Evolutionary conservation across 192 early-diverging fungal species (phyloP).

Genomic region (Podochytrium sp.): DNA sequence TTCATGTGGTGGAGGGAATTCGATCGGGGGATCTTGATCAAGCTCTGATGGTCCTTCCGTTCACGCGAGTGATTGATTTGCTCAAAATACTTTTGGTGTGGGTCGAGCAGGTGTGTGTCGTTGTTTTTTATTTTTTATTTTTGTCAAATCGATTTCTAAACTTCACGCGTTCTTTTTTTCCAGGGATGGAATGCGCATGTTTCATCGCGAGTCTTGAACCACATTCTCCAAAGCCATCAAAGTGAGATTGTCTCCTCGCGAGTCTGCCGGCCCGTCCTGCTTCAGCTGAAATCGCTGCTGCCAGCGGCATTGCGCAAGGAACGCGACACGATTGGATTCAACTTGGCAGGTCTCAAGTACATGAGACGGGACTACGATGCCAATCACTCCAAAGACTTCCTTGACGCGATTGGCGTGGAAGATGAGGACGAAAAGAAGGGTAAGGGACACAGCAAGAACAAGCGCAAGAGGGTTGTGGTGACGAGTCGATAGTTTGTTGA

Average conservation of each 20-base stretch:
- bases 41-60: constrained; percentile 87
- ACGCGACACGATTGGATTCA: constrained; percentile 86
- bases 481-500: constrained; percentile 10
- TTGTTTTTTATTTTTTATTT: constrained; percentile 9
- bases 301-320: constrained; percentile 68
- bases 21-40: constrained; percentile 87
- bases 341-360: constrained; percentile 79
- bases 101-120: constrained; percentile 69
- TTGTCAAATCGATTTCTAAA: no score
- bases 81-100: constrained; percentile 79
- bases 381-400: constrained; percentile 35
- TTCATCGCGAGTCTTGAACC: constrained; percentile 82
- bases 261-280: constrained; percentile 74
- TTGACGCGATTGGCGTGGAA: constrained; percentile 24
- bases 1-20: constrained; percentile 76
- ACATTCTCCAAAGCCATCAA: constrained; percentile 86
- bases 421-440: constrained; percentile 23
- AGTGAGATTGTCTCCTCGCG: constrained; percentile 85
- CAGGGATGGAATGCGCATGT: constrained; percentile 78
- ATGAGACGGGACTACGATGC: constrained; percentile 79
- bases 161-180: not conserved
- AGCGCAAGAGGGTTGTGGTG: constrained; percentile 28
- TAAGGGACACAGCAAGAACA: constrained; percentile 31
- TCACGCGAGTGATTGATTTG: constrained; percentile 76
- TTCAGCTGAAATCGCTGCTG: constrained; percentile 70